Evolutionary conservation across 2,329 filamentous ascomycete genomes (phyloP), one percentile per base, ranked within the genome.

Genomic region (Curvularia hawaiiensis): DNA sequence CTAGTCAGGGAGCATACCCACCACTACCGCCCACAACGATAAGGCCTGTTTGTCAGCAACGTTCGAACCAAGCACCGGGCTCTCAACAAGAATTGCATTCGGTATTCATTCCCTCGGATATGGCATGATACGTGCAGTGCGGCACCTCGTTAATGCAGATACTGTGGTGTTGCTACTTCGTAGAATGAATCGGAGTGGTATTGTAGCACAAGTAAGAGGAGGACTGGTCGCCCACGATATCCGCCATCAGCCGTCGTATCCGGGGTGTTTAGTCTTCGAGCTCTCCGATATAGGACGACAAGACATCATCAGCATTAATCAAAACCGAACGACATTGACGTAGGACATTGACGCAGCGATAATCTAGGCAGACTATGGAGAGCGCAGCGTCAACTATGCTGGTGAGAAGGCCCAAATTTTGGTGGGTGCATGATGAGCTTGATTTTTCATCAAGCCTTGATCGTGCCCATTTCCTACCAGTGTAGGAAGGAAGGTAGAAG

Each of bases 101-200:
- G 87, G 80, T 26, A 87, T 91, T 67, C 84, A 85, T 2, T 87
- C 90, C 0, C 76, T 86, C 0, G 54, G 74, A 0, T 72, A 80
- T 3, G 84, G 90, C 62, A 89, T 90, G 16, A 62, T 76, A 4
- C 85, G 86, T 35, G 78, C 92, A 12, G 86, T 90, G n/a, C 77
- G 79, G 59, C 90, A 87, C 60, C 84, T 94, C 1, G 82, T 93
- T 1, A 84, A 85, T 35, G 90, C 90, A 12, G 90, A 94, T 66
- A 83, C 94, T 0, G 90, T 40, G n/a, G 35, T n/a, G 16, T 38
- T 9, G 16, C 89, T 72, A n/a, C n/a, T n/a, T n/a, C n/a, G n/a
- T n/a, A 90, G 88, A 59, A 86, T 90, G 52, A 91, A 91, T 73
- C 86, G 90, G 6, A 86, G 1, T 90, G 88, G 0, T 94, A 94